A percentile compares a stretch with the other conserved stretches of the same genome.
Conservation (phyloP, 2,329 filamentous ascomycete genomes). For the Gnomoniopsis sp. region DNA sequence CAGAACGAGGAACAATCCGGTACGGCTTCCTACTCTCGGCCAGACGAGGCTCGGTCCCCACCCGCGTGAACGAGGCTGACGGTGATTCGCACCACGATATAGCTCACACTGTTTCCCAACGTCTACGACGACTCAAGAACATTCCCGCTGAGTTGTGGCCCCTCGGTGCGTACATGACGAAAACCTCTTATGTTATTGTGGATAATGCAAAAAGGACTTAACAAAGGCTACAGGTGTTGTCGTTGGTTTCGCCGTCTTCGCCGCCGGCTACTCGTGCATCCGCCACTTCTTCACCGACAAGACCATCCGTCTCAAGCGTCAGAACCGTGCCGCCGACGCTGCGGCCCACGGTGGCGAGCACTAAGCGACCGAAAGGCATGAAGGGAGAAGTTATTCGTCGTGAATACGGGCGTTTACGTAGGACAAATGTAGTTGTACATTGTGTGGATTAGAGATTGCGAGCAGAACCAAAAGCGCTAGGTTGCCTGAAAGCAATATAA, state of each 20-base stretch:
- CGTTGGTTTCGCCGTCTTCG: constrained; percentile 77
- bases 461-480: constrained; percentile 8
- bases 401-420: constrained; percentile 7
- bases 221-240: constrained; percentile 66
- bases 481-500: constrained; percentile 9
- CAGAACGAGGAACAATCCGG: constrained; percentile 66
- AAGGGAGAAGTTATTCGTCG: constrained; percentile 18
- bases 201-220: constrained; percentile 19
- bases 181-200: no score
- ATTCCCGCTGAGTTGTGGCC: constrained; percentile 93
- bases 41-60: not conserved
- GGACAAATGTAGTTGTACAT: constrained; percentile 17
- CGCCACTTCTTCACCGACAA: constrained; percentile 87
- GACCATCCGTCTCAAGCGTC: constrained; percentile 82
- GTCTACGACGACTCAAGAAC: constrained; percentile 82
- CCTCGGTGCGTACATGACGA: constrained; percentile 65
- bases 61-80: constrained; percentile 3
- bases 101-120: constrained; percentile 98
- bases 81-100: constrained; percentile 14
- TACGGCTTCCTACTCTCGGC: constrained; percentile 40
- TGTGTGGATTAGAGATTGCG: constrained; percentile 13
- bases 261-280: constrained; percentile 76
- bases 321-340: constrained; percentile 49
- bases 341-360: constrained; percentile 31
- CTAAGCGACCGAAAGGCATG: constrained; percentile 22